A percentile compares a stretch with the other conserved stretches of the same genome.
These are phyloP conservation scores for Clarireedia homoeocarpa DNA, from an alignment of 2,329 filamentous ascomycete genomes.

Conservation along the genomic window DNA sequence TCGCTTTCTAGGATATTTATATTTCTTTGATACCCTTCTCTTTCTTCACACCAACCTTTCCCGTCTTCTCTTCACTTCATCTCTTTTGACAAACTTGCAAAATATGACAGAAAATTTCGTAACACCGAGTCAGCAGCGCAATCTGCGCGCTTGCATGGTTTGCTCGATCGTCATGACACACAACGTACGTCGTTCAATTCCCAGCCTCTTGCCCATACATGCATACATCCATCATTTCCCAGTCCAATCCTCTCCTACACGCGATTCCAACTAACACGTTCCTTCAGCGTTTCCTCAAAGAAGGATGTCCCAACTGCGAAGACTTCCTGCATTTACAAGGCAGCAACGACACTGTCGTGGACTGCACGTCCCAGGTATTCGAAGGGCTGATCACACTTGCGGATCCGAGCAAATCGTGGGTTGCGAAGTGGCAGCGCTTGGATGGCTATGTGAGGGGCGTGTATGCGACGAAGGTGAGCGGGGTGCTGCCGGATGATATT, in stretches of 20 bases:
- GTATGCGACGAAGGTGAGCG: slow-evolving; percentile 92
- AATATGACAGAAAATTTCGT: slow-evolving; percentile 53
- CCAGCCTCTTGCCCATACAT: neutral
- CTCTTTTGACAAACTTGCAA: neutral
- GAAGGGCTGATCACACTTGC: slow-evolving; percentile 83
- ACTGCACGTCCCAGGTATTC: slow-evolving; percentile 93
- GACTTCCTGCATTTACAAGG: slow-evolving; percentile 77
- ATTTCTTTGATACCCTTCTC: too few species aligned
- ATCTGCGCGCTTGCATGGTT: slow-evolving; percentile 95
- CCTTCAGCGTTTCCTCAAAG: slow-evolving; percentile 68
- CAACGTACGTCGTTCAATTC: slow-evolving; percentile 42
- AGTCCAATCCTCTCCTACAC: too few species aligned
- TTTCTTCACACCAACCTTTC: neutral
- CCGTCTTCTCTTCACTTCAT: neutral
- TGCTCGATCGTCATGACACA: slow-evolving; percentile 89
- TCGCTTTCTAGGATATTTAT: slow-evolving; percentile 2
- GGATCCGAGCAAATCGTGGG: slow-evolving; percentile 81
- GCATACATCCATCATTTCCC: neutral
- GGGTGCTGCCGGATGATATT: slow-evolving; percentile 63
- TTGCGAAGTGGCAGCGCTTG: slow-evolving; percentile 91
- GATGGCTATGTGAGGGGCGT: slow-evolving; percentile 82
- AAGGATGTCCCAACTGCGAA: slow-evolving; percentile 96
- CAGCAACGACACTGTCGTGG: slow-evolving; percentile 72
- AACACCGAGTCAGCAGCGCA: slow-evolving; percentile 67
- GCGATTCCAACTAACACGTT: neutral